phyloP scores from a whole-genome alignment of 352 stramenopile species.

The Phytopythium ostracodes region DNA sequence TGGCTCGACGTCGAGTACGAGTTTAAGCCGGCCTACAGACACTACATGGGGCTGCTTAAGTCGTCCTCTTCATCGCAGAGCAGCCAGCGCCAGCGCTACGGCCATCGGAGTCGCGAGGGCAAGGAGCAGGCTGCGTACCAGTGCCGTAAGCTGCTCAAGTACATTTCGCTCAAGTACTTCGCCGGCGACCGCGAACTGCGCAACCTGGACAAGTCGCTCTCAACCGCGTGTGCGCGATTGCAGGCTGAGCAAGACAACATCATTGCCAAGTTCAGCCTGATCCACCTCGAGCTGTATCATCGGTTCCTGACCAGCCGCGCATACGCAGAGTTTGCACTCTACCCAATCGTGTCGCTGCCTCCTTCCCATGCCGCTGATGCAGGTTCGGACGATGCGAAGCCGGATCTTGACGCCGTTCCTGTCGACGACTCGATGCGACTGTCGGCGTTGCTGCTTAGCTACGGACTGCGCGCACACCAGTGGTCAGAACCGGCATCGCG shows the following conservation, averaged over 20 bases:
- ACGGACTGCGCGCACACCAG: slow-evolving; percentile 78
- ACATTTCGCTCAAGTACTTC: slow-evolving; percentile 86
- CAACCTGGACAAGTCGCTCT: slow-evolving; percentile 61
- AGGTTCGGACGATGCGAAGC: slow-evolving; percentile 31
- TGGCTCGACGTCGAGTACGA: slow-evolving; percentile 87
- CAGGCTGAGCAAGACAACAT: slow-evolving; percentile 83
- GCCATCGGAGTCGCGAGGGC: slow-evolving; percentile 33
- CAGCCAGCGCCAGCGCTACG: slow-evolving; percentile 22
- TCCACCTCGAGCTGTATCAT: slow-evolving; percentile 83
- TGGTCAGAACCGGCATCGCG: slow-evolving; percentile 50
- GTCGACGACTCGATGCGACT: slow-evolving; percentile 75
- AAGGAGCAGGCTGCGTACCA: slow-evolving; percentile 59
- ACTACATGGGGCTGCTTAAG: slow-evolving; percentile 64
- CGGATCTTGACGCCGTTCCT: slow-evolving; percentile 20
- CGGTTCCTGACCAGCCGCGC: slow-evolving; percentile 80
- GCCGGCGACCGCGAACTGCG: slow-evolving; percentile 70
- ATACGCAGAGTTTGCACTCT: slow-evolving; percentile 84
- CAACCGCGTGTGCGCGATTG: slow-evolving; percentile 54
- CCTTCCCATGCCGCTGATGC: slow-evolving; percentile 2
- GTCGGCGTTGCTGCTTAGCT: slow-evolving; percentile 67
- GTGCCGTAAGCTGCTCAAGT: slow-evolving; percentile 71
- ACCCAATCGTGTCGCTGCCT: slow-evolving; percentile 38
- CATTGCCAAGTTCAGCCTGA: slow-evolving; percentile 81
- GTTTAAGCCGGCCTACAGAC: slow-evolving; percentile 79
- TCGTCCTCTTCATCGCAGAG: slow-evolving; percentile 14